phyloP scores from a whole-genome alignment of 345 rosid genomes.

The Trapa incisa region DNA sequence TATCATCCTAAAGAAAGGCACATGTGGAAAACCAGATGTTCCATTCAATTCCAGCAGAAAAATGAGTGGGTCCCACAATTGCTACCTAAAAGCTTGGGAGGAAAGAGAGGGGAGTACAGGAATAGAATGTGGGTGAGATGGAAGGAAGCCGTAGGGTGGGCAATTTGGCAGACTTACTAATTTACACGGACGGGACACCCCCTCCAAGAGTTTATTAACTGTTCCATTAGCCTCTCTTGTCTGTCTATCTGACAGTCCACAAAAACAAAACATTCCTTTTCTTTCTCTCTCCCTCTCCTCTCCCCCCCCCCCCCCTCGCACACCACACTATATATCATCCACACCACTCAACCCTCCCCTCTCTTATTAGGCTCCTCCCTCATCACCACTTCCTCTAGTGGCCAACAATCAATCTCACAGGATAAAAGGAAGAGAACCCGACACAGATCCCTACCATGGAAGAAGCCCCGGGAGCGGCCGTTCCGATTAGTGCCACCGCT shows the following conservation, averaged over 20 bases:
- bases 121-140: not conserved
- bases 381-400: slow-evolving; percentile 4
- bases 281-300: too few species aligned
- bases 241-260: slow-evolving; percentile 1
- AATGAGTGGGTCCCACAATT: too few species aligned
- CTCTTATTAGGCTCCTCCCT: slow-evolving; percentile 10
- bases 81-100: not conserved
- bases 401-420: not conserved
- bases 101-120: not conserved
- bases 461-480: slow-evolving; percentile 1
- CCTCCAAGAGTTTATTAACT: not conserved
- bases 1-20: too few species aligned
- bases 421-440: not conserved
- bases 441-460: not conserved
- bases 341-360: slow-evolving; percentile 7
- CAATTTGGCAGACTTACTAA: not conserved
- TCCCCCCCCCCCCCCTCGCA: not conserved
- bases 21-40: too few species aligned
- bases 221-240: slow-evolving; percentile 1
- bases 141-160: not conserved
- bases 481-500: not conserved
- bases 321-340: slow-evolving; percentile 7
- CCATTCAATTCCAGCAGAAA: too few species aligned
- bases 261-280: not conserved
- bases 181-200: not conserved